Base-by-base conservation (phyloP, 2,329 filamentous ascomycete genomes). In the Colletotrichum cereale region DNA sequence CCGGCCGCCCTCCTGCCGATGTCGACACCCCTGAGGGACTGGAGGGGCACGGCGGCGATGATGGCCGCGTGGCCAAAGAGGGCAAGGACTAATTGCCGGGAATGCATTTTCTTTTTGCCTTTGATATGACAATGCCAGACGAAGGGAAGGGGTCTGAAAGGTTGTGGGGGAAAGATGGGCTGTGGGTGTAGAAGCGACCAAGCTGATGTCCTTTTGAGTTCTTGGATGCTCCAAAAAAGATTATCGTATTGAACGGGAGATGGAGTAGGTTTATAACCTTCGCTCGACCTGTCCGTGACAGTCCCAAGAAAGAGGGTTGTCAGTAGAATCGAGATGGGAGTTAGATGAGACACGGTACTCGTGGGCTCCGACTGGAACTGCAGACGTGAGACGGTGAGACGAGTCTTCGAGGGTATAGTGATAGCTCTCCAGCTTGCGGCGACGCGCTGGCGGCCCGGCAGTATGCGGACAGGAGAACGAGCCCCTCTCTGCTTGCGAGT, bases 221-320 rank as follows among this genome's bases (percentile, higher is more conserved):
- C 58, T 60, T 68, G 63, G 69, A 72, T 72, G 60, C 52, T 53
- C 60, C 44, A 21, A 53, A 60, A 53, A 47, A 47, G 6, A 21
- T 42, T 12, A 47, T 40, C 34, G 18, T 26, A 1, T 64, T 53
- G 40, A 40, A 26, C 52, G 60, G 68, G 69, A 72, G 58, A 72
- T 60, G 36, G 40, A 64, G 64, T 60, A 47, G 69, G 40, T 69
- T 72, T 69, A 72, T 72, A 72, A 72, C 36, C 65, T 72, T 71
- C 24, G 29, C 24, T 60, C 36, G 31, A 63, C 11, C 36, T 42
- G 65, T 61, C 53, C 38, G 60, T 63, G 69, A n/a, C 29, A 18
- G 10, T 18, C 11, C 36, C 18, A 55, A 50, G 57, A 31, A 38
- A 48, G 36, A 48, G 36, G 29, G 53, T 40, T 36, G 26, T 31